Percentiles rank a stretch among this genome's conserved stretches.
Conservation (phyloP, 2,329 filamentous ascomycete species). For the Scedosporium dehoogii region DNA sequence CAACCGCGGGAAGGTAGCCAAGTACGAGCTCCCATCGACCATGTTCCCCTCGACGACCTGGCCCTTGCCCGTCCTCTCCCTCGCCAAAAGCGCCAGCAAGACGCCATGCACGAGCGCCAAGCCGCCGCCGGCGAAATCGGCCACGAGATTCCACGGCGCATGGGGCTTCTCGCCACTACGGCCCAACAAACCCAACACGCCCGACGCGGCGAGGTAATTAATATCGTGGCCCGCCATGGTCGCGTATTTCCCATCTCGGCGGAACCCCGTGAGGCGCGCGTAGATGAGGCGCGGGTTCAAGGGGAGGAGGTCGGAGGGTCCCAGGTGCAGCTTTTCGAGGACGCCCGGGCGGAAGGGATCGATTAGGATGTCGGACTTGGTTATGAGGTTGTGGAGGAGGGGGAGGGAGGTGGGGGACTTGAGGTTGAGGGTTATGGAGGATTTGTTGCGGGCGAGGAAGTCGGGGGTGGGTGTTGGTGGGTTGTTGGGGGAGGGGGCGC, state of each 20-base stretch:
- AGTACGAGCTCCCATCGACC: constrained; percentile 79
- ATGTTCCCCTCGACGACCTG: constrained; percentile 95
- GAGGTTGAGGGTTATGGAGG: constrained; percentile 70
- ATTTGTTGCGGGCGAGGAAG: constrained; percentile 69
- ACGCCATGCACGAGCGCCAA: constrained; percentile 74
- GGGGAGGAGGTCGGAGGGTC: constrained; percentile 55
- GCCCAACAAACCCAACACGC: constrained; percentile 69
- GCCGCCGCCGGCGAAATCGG: constrained; percentile 86
- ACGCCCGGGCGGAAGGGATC: constrained; percentile 91
- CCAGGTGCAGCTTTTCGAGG: constrained; percentile 72
- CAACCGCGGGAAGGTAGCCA: constrained; percentile 69
- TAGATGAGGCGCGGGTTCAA: constrained; percentile 70
- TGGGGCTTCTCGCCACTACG: constrained; percentile 59
- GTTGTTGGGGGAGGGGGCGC: constrained; percentile 33
- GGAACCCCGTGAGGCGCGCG: constrained; percentile 81
- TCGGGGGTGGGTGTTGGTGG: constrained; percentile 42
- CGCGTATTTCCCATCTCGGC: constrained; percentile 75
- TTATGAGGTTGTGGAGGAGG: constrained; percentile 56
- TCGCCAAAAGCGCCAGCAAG: constrained; percentile 63
- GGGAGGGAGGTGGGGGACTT: constrained; percentile 55
- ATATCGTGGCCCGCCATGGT: constrained; percentile 93
- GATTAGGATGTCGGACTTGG: constrained; percentile 66
- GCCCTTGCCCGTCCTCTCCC: constrained; percentile 55
- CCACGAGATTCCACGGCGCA: constrained; percentile 74
- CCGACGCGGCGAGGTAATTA: constrained; percentile 87